phyloP scores from a whole-genome alignment of 805 yeast genomes.

The Priceomyces fermenticarens region DNA sequence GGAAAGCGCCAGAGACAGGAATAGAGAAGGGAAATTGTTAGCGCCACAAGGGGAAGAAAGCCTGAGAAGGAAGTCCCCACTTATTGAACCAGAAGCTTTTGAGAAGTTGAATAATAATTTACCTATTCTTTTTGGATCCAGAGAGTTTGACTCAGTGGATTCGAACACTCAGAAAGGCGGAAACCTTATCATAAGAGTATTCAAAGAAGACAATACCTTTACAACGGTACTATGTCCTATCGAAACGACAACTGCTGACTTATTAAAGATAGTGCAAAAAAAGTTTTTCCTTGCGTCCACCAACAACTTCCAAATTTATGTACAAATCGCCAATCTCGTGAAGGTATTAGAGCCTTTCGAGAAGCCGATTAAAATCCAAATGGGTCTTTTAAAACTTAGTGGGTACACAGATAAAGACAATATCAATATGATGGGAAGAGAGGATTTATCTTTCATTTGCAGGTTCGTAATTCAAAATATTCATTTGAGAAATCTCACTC shows the following conservation, averaged over 20 bases:
- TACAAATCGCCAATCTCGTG: constrained; percentile 72
- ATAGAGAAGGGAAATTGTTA: constrained; percentile 4
- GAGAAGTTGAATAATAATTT: constrained; percentile 8
- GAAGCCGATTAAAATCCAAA: constrained; percentile 73
- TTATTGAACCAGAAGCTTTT: constrained; percentile 1
- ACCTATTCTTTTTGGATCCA: constrained; percentile 35
- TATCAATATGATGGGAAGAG: constrained; percentile 74
- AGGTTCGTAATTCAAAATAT: constrained; percentile 72
- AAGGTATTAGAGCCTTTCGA: constrained; percentile 72
- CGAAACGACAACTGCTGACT: constrained; percentile 72
- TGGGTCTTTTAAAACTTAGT: constrained; percentile 64
- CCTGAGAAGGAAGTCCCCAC: constrained; percentile 1
- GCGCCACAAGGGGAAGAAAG: constrained; percentile 2
- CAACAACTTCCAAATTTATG: constrained; percentile 72
- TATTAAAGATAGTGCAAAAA: constrained; percentile 66
- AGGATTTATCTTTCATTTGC: constrained; percentile 78
- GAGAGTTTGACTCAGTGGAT: constrained; percentile 16
- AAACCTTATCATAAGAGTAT: constrained; percentile 63
- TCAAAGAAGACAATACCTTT: constrained; percentile 79
- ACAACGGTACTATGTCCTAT: constrained; percentile 79
- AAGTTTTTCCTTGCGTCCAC: constrained; percentile 71
- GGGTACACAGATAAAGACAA: constrained; percentile 82
- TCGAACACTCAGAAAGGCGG: constrained; percentile 21
- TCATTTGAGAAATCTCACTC: constrained; percentile 55
- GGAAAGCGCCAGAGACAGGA: constrained; percentile 6